Base-by-base conservation (phyloP, 305 asterid genomes). In the Withania somnifera region DNA sequence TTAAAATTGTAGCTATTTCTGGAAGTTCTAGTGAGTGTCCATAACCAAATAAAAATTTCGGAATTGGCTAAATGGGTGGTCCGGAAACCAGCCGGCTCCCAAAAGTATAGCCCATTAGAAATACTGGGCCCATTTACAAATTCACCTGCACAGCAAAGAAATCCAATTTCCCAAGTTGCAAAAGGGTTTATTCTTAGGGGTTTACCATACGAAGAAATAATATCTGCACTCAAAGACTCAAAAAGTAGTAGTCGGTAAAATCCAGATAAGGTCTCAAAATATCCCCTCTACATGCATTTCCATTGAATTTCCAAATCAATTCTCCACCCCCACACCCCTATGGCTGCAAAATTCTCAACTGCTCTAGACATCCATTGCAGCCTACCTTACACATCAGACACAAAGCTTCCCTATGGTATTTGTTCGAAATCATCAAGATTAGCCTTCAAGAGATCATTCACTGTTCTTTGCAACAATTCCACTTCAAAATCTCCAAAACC, bases 401-500 rank as follows among this genome's bases (percentile, higher is more conserved):
- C 88, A 76, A 85, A 69, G 64, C 90, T 82, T 81, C 91, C 79
- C 54, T 88, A 83, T 68, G 86, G 76, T 64, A 78, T 86, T 86
- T 84, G 86, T 68, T 89, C 89, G 3, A 66, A 36, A 68, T 19
- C 58, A 36, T 79, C 85, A 40, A 86, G 80, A 57, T 77, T 88
- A 28, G 84, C 87, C 85, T 22, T 85, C 64, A 88, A 82, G 83
- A 81, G 86, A 51, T n/a, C n/a, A n/a, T 82, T 89, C 90, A 77
- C 83, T 85, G 51, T 92, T 82, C 83, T 83, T 63, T 89, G 93
- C 92, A 81, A 89, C 92, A 82, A 89, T 22, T 76, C 92, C 79
- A 89, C 88, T 30, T 56, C 90, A 14, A 75, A 75, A 51, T 83
- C 90, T 5, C 83, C 90, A 56, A 86, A 88, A 50, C 80, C 94